Conservation (phyloP, 345 rosid genomes). For the Arabidopsis thaliana region DNA sequence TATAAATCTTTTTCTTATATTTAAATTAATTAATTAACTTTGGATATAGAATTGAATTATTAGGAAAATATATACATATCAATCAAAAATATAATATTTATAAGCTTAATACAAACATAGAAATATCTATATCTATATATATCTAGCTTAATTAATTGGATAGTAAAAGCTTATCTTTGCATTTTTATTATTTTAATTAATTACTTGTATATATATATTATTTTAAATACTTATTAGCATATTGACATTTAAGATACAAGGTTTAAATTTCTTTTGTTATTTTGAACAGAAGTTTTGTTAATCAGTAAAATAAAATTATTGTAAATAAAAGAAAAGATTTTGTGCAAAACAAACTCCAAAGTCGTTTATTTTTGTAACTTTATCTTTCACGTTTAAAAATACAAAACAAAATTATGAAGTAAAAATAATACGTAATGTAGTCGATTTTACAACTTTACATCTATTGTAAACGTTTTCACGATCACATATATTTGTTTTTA, state of each 20-base stretch:
- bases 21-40: neutral
- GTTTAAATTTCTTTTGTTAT: neutral
- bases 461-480: too few species aligned
- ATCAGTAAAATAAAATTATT: neutral
- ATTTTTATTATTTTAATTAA: neutral
- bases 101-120: neutral
- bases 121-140: neutral
- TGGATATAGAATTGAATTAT: neutral
- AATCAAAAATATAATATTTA: too few species aligned
- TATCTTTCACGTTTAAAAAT: too few species aligned
- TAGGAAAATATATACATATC: neutral
- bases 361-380: too few species aligned
- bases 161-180: neutral
- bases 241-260: neutral
- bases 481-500: too few species aligned
- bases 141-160: neutral
- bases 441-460: too few species aligned
- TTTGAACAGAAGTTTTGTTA: neutral
- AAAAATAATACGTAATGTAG: too few species aligned
- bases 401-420: too few species aligned
- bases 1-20: too few species aligned
- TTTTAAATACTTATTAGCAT: neutral
- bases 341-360: too few species aligned
- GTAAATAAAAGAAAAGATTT: too few species aligned
- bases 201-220: neutral